Percentiles rank a stretch among this genome's conserved stretches.
Evolutionary conservation across 257 asterid species (phyloP).

Genomic region (Solanum corneliomulleri): DNA sequence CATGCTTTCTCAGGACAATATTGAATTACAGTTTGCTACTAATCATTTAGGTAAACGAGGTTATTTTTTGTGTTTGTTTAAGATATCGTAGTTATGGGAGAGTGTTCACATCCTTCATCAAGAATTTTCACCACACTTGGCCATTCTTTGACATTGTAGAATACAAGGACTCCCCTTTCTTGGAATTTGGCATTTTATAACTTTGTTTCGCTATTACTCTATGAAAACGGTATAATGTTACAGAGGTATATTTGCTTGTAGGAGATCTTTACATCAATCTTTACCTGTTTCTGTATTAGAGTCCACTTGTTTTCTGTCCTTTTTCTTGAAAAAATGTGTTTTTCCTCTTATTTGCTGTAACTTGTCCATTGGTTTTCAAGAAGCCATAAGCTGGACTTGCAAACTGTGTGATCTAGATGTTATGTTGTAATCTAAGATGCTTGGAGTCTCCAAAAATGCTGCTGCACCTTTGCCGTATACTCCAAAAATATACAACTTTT

Average conservation of each 20-base stretch:
- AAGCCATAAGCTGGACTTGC: not conserved
- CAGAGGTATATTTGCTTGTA: not conserved
- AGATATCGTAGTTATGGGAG: not conserved
- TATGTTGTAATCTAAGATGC: not conserved
- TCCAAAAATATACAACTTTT: not conserved
- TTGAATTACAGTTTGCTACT: constrained; percentile 75
- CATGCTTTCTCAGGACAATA: constrained; percentile 50
- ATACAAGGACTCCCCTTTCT: not conserved
- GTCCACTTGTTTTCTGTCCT: not conserved
- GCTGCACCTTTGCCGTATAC: not conserved
- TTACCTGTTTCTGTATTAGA: not conserved
- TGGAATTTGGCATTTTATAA: not conserved
- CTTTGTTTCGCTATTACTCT: not conserved
- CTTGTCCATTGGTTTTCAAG: not conserved
- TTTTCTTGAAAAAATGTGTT: not conserved
- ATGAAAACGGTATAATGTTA: not conserved
- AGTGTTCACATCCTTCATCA: not conserved
- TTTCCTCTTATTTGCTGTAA: not conserved
- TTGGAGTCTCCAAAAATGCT: not conserved
- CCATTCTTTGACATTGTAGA: not conserved
- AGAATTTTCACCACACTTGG: not conserved
- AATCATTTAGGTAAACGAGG: constrained; percentile 46
- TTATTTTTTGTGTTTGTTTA: not conserved
- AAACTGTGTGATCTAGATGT: not conserved
- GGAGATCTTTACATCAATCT: not conserved